Percentiles rank a stretch among this genome's conserved stretches.
Evolutionary conservation across 305 asterid species (phyloP).

Genomic region (Fraxinus sp.): DNA sequence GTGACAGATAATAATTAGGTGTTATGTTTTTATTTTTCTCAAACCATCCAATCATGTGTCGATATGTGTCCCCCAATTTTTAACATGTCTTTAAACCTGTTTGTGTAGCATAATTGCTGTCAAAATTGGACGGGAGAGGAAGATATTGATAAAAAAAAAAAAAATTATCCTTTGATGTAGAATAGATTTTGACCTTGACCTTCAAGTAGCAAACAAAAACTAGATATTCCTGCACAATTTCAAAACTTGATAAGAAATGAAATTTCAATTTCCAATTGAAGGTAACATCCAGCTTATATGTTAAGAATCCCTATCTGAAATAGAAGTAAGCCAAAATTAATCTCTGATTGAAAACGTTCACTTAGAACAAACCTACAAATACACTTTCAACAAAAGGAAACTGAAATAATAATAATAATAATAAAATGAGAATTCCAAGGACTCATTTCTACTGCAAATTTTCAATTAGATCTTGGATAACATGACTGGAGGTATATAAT

Average conservation of each 20-base stretch:
- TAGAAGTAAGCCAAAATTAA: not conserved
- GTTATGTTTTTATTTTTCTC: too few species aligned
- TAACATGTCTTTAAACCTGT: too few species aligned
- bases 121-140: not conserved
- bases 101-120: not conserved
- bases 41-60: not conserved
- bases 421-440: not conserved
- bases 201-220: not conserved
- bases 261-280: not conserved
- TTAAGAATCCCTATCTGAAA: not conserved
- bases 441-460: too few species aligned
- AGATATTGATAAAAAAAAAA: not conserved
- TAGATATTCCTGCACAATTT: not conserved
- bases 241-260: not conserved
- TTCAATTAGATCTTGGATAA: too few species aligned
- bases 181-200: too few species aligned
- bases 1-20: too few species aligned
- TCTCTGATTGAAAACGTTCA: not conserved
- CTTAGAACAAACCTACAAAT: not conserved
- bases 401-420: not conserved
- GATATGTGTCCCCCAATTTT: not conserved
- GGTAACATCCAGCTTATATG: not conserved
- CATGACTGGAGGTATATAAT: too few species aligned
- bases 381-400: not conserved
- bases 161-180: not conserved